phyloP scores from a whole-genome alignment of 805 yeast species.

The Starmera amethionina region DNA sequence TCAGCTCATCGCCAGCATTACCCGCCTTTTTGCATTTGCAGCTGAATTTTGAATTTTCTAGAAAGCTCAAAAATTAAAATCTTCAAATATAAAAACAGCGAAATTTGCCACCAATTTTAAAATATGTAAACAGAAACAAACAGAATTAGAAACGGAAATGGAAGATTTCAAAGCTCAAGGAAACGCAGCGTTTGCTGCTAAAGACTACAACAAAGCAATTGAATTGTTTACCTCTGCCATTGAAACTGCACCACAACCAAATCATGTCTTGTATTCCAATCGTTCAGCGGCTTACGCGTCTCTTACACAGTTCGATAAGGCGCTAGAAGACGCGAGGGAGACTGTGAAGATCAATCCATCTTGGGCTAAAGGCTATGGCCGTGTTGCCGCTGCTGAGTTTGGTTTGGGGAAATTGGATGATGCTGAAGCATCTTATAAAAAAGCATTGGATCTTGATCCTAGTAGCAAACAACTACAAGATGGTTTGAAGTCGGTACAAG shows the following conservation, averaged over 20 bases:
- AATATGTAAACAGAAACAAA: not conserved
- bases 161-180: slow-evolving; percentile 87
- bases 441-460: slow-evolving; percentile 76
- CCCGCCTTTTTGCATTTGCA: not conserved
- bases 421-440: slow-evolving; percentile 61
- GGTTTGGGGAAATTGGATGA: slow-evolving; percentile 78
- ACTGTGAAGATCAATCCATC: slow-evolving; percentile 71
- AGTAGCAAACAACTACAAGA: slow-evolving; percentile 77
- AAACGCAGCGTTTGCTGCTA: slow-evolving; percentile 83
- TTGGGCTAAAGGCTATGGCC: slow-evolving; percentile 94
- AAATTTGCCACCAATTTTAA: not conserved
- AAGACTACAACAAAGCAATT: slow-evolving; percentile 73
- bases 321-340: slow-evolving; percentile 76
- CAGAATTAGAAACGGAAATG: slow-evolving; percentile 40
- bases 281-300: slow-evolving; percentile 91
- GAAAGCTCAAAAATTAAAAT: slow-evolving; percentile 3
- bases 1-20: not conserved
- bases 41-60: slow-evolving; percentile 4
- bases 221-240: slow-evolving; percentile 82
- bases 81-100: not conserved
- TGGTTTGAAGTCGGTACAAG: slow-evolving; percentile 65
- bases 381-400: slow-evolving; percentile 86
- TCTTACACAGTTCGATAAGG: slow-evolving; percentile 58
- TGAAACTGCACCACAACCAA: slow-evolving; percentile 69
- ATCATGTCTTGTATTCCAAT: slow-evolving; percentile 88